Evolutionary conservation across 2,329 filamentous ascomycete genomes (phyloP).

Genomic region (Fusarium continuum): DNA sequence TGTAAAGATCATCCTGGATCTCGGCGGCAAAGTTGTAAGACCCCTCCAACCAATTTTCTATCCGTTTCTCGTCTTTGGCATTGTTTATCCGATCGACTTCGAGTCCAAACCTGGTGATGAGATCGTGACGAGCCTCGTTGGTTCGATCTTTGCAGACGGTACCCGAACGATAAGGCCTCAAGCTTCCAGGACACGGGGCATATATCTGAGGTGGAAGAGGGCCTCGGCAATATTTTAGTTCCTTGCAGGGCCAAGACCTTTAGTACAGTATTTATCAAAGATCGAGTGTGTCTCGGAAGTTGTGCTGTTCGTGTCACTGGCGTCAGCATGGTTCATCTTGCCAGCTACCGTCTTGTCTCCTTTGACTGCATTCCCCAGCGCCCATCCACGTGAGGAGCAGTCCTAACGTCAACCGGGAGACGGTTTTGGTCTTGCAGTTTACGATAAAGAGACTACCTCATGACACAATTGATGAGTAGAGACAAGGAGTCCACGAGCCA

Average conservation of each 20-base stretch:
- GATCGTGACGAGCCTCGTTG: constrained; percentile 51
- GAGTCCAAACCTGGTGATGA: constrained; percentile 54
- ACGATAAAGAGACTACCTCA: constrained; percentile 53
- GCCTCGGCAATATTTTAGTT: constrained; percentile 13
- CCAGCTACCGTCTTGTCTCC: constrained; percentile 10
- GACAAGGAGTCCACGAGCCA: constrained; percentile 48
- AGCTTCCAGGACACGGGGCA: constrained; percentile 39
- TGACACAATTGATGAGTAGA: constrained; percentile 54
- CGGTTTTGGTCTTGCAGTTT: constrained; percentile 37
- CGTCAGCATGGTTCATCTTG: constrained; percentile 21
- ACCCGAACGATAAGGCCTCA: constrained; percentile 44
- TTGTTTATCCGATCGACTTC: constrained; percentile 50
- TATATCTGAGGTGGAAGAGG: constrained; percentile 28
- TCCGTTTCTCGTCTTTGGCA: constrained; percentile 47
- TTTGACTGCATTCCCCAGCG: constrained; percentile 17
- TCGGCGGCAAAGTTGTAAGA: constrained; percentile 60
- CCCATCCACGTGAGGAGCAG: constrained; percentile 39
- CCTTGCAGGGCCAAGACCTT: background rate
- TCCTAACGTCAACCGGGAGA: constrained; percentile 54
- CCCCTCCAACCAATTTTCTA: constrained; percentile 60
- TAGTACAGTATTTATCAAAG: constrained; percentile 3
- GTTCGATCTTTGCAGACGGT: constrained; percentile 58
- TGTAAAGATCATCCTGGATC: constrained; percentile 50
- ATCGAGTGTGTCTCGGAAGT: background rate
- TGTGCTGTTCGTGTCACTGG: constrained; percentile 19